phyloP scores from a whole-genome alignment of 2,329 filamentous ascomycete species.

The Fusarium temperatum region DNA sequence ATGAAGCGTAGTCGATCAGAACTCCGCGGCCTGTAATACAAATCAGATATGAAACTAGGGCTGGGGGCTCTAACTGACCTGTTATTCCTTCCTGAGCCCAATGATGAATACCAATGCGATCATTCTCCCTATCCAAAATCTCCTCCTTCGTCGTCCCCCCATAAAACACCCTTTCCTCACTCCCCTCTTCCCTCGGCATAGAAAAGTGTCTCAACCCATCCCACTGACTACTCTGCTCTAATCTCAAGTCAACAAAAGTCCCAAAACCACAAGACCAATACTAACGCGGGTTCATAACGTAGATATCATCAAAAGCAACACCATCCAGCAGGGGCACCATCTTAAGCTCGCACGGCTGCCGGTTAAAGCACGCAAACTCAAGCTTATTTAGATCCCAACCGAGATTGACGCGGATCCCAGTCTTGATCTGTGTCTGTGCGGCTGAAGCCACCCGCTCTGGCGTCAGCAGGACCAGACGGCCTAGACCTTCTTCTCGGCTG shows the following conservation, averaged over 20 bases:
- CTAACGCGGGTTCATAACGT: conserved; percentile 55
- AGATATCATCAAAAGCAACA: conserved; percentile 59
- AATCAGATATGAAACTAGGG: accelerated
- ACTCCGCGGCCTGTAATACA: conserved; percentile 55
- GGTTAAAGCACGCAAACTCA: conserved; percentile 62
- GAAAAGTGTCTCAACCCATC: conserved; percentile 61
- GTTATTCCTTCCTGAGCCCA: conserved; percentile 53
- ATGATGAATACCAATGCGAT: conserved; percentile 58
- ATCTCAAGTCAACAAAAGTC: not conserved
- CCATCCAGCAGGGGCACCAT: conserved; percentile 59
- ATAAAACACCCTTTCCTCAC: conserved; percentile 55
- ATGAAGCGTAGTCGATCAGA: conserved; percentile 59
- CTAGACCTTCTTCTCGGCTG: conserved; percentile 61
- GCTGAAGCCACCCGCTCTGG: conserved; percentile 58
- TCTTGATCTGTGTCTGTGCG: conserved; percentile 60
- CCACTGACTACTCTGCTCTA: conserved; percentile 60
- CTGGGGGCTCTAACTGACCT: conserved; percentile 41
- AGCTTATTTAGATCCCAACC: conserved; percentile 66
- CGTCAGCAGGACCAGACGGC: conserved; percentile 60
- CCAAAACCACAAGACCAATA: not conserved
- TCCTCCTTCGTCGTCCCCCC: conserved; percentile 57
- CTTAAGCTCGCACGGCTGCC: conserved; percentile 59
- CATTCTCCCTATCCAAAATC: conserved; percentile 54
- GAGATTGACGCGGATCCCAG: conserved; percentile 60
- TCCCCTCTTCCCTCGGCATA: conserved; percentile 49